phyloP scores from a whole-genome alignment of 768 basidiomycete genomes.

The Collybiopsis luxurians region DNA sequence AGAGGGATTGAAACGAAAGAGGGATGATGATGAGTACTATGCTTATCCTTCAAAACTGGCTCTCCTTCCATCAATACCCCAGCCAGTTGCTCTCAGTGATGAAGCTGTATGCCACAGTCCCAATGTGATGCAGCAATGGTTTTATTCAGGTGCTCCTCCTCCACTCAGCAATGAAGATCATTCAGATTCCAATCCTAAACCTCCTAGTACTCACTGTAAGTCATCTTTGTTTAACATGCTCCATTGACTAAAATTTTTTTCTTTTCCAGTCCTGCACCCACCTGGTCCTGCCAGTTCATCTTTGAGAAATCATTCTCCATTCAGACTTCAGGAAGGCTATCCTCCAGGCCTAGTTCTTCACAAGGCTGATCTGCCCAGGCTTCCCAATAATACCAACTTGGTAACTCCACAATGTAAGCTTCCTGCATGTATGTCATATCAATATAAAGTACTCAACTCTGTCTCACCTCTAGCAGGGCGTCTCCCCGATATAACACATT shows the following conservation, averaged over 20 bases:
- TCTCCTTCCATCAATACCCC: too few relatives aligned
- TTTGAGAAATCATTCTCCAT: constrained; percentile 12
- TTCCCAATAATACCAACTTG: constrained; percentile 30
- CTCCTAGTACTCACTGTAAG: neutral
- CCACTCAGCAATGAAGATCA: constrained; percentile 12
- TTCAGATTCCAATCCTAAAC: neutral
- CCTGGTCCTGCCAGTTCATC: constrained; percentile 10
- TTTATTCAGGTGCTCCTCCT: constrained; percentile 12
- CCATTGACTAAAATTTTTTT: neutral
- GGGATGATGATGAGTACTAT: too few relatives aligned
- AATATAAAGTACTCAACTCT: constrained; percentile 68
- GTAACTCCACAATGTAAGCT: constrained; percentile 62
- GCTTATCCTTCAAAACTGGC: too few relatives aligned
- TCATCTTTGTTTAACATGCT: neutral
- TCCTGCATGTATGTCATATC: constrained; percentile 56
- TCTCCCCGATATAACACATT: neutral
- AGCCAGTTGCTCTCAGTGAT: constrained; percentile 22
- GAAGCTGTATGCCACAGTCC: constrained; percentile 15
- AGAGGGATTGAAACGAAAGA: too few relatives aligned
- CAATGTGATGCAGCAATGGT: constrained; percentile 19
- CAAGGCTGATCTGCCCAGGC: constrained; percentile 25
- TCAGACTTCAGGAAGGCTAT: constrained; percentile 13
- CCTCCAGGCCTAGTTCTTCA: constrained; percentile 6
- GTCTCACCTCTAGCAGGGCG: too few relatives aligned
- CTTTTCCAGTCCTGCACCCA: constrained; percentile 20